Conservation (phyloP, 1,284 basidiomycete species). For the Anthracocystis setariae region DNA sequence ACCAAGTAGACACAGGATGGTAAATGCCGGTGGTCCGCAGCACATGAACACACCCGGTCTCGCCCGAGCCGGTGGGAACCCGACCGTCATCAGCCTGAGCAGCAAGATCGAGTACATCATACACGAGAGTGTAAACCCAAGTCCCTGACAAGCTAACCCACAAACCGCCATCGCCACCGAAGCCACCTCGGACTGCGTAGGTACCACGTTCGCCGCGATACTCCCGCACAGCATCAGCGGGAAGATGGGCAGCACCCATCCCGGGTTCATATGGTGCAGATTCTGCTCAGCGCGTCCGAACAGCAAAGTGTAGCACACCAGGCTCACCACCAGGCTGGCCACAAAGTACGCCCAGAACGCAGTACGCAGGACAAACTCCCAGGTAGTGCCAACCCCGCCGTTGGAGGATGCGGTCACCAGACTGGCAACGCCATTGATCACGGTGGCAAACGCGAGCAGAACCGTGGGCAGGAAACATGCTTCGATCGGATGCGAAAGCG, state of each 20-base stretch:
- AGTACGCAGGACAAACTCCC: background rate
- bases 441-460: slow-evolving; percentile 28
- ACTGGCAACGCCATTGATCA: slow-evolving; percentile 14
- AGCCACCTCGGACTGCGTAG: slow-evolving; percentile 5
- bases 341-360: slow-evolving; percentile 35
- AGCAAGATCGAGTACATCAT: slow-evolving; percentile 45
- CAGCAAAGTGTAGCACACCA: slow-evolving; percentile 19
- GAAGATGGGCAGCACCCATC: slow-evolving; percentile 46
- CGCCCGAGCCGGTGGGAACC: slow-evolving; percentile 18
- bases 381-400: background rate
- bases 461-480: slow-evolving; percentile 39
- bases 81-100: slow-evolving; percentile 30
- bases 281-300: slow-evolving; percentile 13
- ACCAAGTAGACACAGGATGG: slow-evolving; percentile 36
- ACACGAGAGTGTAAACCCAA: slow-evolving; percentile 29
- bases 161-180: slow-evolving; percentile 25
- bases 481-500: slow-evolving; percentile 36
- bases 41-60: slow-evolving; percentile 42
- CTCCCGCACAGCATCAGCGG: slow-evolving; percentile 49
- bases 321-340: background rate
- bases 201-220: slow-evolving; percentile 12
- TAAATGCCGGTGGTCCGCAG: slow-evolving; percentile 44
- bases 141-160: slow-evolving; percentile 37
- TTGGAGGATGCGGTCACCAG: background rate
- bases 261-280: slow-evolving; percentile 40